Evolutionary conservation across 2,329 filamentous ascomycete genomes (phyloP).

Genomic region (Aureobasidium melanogenum): DNA sequence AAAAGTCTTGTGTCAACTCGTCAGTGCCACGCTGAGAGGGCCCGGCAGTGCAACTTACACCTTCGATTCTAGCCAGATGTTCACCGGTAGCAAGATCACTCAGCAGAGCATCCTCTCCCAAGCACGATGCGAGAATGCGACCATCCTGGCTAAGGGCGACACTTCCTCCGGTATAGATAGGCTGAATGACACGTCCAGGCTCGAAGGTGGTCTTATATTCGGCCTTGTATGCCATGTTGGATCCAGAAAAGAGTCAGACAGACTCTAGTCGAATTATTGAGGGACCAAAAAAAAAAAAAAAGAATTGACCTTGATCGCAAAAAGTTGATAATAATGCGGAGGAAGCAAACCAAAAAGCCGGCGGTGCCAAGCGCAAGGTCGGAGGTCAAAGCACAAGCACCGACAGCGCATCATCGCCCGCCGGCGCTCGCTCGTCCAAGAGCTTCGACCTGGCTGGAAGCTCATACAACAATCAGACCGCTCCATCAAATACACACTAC

Average conservation of each 20-base stretch:
- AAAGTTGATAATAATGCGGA: background rate
- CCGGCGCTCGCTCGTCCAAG: background rate
- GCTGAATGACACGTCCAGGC: slow-evolving; percentile 70
- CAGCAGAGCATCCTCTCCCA: slow-evolving; percentile 87
- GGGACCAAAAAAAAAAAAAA: background rate
- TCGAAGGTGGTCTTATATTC: slow-evolving; percentile 81
- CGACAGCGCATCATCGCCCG: slow-evolving; percentile 2
- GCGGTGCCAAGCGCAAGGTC: background rate
- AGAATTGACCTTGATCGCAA: background rate
- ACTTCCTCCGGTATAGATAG: slow-evolving; percentile 87
- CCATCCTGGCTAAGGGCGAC: slow-evolving; percentile 75
- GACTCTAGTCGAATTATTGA: background rate
- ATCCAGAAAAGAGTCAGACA: background rate
- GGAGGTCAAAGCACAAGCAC: background rate
- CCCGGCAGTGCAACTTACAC: slow-evolving; percentile 47
- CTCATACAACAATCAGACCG: background rate
- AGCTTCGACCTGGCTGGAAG: slow-evolving; percentile 4
- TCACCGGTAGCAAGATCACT: slow-evolving; percentile 76
- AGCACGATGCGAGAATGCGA: slow-evolving; percentile 71
- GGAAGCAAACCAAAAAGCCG: slow-evolving; percentile 3
- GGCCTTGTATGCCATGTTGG: slow-evolving; percentile 44
- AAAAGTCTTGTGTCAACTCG: slow-evolving; percentile 28
- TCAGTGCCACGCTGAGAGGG: slow-evolving; percentile 22
- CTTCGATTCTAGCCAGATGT: slow-evolving; percentile 78
- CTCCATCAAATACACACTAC: background rate